These are phyloP conservation scores for Monosporozyma siamensis DNA, from an alignment of 805 yeast genomes.

Conservation along the genomic window DNA sequence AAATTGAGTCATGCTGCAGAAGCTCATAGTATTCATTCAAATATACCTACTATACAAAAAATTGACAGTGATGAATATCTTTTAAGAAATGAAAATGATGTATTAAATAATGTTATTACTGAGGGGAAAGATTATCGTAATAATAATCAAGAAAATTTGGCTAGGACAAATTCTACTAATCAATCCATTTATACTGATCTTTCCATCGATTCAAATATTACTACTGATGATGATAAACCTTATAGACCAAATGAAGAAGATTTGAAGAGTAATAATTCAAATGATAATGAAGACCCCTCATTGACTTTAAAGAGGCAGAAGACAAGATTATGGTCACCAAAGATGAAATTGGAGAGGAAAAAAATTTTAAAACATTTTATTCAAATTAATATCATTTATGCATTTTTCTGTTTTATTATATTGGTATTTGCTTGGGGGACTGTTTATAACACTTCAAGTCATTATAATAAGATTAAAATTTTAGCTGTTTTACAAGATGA, in stretches of 20 bases:
- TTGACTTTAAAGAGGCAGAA: neutral
- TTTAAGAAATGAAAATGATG: neutral
- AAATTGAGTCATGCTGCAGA: neutral
- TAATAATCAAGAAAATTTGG: neutral
- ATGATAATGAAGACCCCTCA: neutral
- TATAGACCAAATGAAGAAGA: neutral
- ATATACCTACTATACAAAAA: neutral
- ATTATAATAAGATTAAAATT: slow-evolving; percentile 6
- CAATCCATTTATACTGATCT: neutral
- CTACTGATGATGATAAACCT: neutral
- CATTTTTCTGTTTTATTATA: slow-evolving; percentile 15
- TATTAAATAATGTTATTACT: neutral
- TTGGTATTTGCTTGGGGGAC: slow-evolving; percentile 32
- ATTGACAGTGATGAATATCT: neutral
- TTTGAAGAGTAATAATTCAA: neutral
- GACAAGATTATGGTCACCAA: slow-evolving; percentile 8
- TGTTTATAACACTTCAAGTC: slow-evolving; percentile 19
- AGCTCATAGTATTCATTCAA: neutral
- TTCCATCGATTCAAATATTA: neutral
- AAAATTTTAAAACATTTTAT: slow-evolving; percentile 5
- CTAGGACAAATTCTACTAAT: neutral
- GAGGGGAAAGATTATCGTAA: neutral
- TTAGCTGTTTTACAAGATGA: slow-evolving; percentile 4
- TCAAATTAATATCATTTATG: slow-evolving; percentile 12
- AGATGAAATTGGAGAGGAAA: slow-evolving; percentile 6